phyloP scores from a whole-genome alignment of 2,329 filamentous ascomycete genomes.

The Monilinia polystroma region DNA sequence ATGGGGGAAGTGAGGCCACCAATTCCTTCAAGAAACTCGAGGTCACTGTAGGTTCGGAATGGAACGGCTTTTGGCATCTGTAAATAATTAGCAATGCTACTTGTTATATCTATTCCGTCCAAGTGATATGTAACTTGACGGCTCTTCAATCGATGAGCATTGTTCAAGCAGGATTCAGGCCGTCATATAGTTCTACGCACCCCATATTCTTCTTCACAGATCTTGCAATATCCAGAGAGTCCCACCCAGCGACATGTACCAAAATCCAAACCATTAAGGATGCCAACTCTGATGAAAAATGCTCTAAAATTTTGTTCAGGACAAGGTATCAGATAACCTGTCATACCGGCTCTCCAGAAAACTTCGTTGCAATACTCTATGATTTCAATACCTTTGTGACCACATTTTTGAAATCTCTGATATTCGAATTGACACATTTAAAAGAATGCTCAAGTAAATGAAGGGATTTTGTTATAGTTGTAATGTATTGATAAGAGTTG shows the following conservation, averaged over 20 bases:
- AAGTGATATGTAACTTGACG: not conserved
- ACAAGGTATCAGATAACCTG: slow-evolving; percentile 13
- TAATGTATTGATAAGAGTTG: not conserved
- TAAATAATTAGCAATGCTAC: not conserved
- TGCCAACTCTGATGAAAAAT: slow-evolving; percentile 10
- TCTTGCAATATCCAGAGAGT: slow-evolving; percentile 22
- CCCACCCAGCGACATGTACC: slow-evolving; percentile 20
- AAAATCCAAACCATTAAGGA: not conserved
- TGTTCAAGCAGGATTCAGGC: not conserved
- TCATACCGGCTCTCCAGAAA: slow-evolving; percentile 24
- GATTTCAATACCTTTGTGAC: slow-evolving; percentile 26
- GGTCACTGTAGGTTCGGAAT: slow-evolving; percentile 19
- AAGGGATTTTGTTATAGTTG: not conserved
- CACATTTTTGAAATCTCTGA: slow-evolving; percentile 19
- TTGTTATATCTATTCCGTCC: not conserved
- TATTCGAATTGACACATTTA: slow-evolving; percentile 28
- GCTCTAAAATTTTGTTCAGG: slow-evolving; percentile 15
- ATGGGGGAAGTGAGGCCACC: not conserved
- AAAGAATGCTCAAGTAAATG: not conserved
- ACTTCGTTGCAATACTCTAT: slow-evolving; percentile 19
- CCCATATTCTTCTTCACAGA: slow-evolving; percentile 19
- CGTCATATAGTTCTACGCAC: slow-evolving; percentile 2
- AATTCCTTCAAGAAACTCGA: slow-evolving; percentile 3
- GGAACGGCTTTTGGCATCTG: slow-evolving; percentile 18
- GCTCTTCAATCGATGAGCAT: not conserved